Base-by-base conservation (phyloP, 2,329 filamentous ascomycete species). In the Akanthomyces uredinophilus region DNA sequence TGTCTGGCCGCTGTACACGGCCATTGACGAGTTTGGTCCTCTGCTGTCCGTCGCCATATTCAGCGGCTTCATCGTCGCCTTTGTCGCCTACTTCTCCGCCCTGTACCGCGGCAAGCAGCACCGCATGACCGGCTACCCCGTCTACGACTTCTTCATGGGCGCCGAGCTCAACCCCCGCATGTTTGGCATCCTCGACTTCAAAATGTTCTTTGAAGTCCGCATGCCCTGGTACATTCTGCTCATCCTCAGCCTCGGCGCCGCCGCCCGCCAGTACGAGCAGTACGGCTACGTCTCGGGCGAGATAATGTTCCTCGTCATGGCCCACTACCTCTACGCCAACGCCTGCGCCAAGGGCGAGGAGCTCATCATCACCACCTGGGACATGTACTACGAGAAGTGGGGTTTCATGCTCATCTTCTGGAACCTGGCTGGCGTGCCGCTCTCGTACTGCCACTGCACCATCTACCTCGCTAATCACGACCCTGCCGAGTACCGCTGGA, bases 351-450 rank as follows among this genome's bases (percentile, higher is more conserved):
- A 96, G 79, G 93, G 90, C 53, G 92, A 96, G 77, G 91, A 96
- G 77, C 85, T 92, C 72, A 96, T 96, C 74, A 84, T 92, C 63
- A 90, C 90, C 10, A 95, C 91, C 55, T 96, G 92, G 89, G 92
- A 96, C 71, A 96, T 96, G 89, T 96, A 96, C 81, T 94, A 92
- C 70, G 92, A 96, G 81, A 96, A 96, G 79, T 93, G 91, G 86
- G 92, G 92, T 58, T 96, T 96, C 81, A 96, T 96, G 92, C 85
- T 96, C 67, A 96, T 96, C 75, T 96, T 96, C 85, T 96, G 92
- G 92, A 96, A 96, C 77, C 81, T 96, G 73, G 92, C 92, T 52
- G 92, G 92, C 67, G 92, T 96, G 29, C 92, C 92, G 16, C 82
- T 96, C 58, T 92, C 87, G 60, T 96, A 96, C 83, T 96, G 92